Evolutionary conservation across 2,329 filamentous ascomycete species (phyloP).

Genomic region (Trematosphaeria pertusa): DNA sequence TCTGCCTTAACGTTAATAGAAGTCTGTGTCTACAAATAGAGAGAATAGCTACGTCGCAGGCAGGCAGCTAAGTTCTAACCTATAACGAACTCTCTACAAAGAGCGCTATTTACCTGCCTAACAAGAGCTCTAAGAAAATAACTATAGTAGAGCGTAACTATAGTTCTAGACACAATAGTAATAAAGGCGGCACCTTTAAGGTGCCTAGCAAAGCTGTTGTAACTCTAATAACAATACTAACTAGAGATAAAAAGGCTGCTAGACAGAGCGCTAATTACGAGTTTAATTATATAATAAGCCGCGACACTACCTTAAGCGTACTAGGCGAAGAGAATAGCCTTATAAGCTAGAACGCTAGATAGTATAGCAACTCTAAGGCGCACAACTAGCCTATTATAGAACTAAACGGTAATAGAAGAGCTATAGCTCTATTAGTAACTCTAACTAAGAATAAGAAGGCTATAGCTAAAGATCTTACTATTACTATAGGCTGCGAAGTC

Average conservation of each 20-base stretch:
- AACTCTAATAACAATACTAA: background rate
- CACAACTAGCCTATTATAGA: background rate
- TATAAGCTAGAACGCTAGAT: background rate
- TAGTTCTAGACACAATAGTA: background rate
- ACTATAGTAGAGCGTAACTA: background rate
- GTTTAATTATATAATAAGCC: background rate
- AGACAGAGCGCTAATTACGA: background rate
- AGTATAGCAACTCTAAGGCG: slow-evolving; percentile 1
- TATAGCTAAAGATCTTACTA: background rate
- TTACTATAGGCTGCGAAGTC: background rate
- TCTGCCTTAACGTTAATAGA: background rate
- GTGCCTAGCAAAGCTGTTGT: background rate
- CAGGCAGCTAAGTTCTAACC: background rate
- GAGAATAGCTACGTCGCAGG: background rate
- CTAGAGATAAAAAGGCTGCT: background rate
- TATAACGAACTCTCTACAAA: background rate
- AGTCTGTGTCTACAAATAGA: background rate
- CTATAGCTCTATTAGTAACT: background rate
- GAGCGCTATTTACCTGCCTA: background rate
- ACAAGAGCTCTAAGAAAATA: background rate
- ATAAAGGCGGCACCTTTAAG: background rate
- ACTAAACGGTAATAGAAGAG: background rate
- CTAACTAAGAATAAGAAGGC: background rate
- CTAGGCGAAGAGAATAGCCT: slow-evolving; percentile 1
- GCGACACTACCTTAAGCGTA: background rate